Evolutionary conservation across 352 stramenopile species (phyloP).

Genomic region (Saprolegnia diclina): DNA sequence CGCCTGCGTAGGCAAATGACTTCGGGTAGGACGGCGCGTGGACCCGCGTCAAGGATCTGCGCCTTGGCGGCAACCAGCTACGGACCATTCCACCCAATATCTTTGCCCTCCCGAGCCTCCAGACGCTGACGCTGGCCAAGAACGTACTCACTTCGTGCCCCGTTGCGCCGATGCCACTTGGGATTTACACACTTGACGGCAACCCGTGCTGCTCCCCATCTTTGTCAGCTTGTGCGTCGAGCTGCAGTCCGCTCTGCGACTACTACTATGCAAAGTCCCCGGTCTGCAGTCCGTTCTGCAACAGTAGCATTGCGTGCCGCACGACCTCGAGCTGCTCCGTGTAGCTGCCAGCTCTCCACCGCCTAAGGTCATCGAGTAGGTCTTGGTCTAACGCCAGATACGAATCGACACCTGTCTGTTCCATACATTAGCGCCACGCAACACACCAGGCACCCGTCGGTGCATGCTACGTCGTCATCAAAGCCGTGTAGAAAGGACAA

Average conservation of each 20-base stretch:
- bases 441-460: no score
- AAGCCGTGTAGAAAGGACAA: background rate
- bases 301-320: no score
- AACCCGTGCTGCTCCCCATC: background rate
- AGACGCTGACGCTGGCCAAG: background rate
- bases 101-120: background rate
- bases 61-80: background rate
- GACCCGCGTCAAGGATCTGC: background rate
- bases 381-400: no score
- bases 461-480: no score
- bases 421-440: no score
- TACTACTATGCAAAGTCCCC: no score
- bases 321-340: no score
- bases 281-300: no score
- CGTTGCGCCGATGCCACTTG: background rate
- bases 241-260: background rate
- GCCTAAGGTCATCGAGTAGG: no score
- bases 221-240: background rate
- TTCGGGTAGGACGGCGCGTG: background rate
- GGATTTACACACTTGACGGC: background rate
- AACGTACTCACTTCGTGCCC: background rate
- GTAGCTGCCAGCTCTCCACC: no score
- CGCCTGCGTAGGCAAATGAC: background rate
- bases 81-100: background rate
- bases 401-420: no score